Conservation (phyloP, 331 rosid genomes). For the Quercus tomentella region DNA sequence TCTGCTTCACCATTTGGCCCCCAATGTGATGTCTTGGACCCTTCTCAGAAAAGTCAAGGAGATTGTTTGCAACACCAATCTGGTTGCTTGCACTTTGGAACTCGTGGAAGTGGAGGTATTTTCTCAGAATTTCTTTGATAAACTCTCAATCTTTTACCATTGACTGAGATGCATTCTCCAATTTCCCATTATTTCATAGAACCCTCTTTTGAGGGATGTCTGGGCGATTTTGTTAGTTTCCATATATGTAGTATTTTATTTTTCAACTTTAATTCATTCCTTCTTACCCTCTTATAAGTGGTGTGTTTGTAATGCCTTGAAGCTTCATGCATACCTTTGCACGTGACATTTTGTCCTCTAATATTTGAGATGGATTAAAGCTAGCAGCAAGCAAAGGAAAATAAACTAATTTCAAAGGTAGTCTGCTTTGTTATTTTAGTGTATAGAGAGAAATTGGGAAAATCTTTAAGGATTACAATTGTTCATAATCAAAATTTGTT, state of each 20-base stretch:
- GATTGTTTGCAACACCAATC: conserved; percentile 16
- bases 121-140: conserved; percentile 5
- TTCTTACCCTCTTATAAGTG: not conserved
- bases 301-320: not conserved
- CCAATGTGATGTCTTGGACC: conserved; percentile 20
- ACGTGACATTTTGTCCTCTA: not conserved
- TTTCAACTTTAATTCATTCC: not conserved
- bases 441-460: not conserved
- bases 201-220: not conserved
- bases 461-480: not conserved
- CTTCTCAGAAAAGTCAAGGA: conserved; percentile 27
- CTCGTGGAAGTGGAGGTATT: conserved; percentile 74
- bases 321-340: not conserved
- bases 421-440: not conserved
- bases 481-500: not conserved
- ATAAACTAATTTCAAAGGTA: not conserved
- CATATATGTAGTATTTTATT: not conserved
- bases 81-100: conserved; percentile 59
- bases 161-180: not conserved
- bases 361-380: not conserved
- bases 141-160: conserved; percentile 15
- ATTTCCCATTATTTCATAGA: not conserved
- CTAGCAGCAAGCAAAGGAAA: not conserved
- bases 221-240: not conserved
- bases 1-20: conserved; percentile 19